Base-by-base conservation (phyloP, 2,329 filamentous ascomycete species). In the Colletotrichum falcatum region DNA sequence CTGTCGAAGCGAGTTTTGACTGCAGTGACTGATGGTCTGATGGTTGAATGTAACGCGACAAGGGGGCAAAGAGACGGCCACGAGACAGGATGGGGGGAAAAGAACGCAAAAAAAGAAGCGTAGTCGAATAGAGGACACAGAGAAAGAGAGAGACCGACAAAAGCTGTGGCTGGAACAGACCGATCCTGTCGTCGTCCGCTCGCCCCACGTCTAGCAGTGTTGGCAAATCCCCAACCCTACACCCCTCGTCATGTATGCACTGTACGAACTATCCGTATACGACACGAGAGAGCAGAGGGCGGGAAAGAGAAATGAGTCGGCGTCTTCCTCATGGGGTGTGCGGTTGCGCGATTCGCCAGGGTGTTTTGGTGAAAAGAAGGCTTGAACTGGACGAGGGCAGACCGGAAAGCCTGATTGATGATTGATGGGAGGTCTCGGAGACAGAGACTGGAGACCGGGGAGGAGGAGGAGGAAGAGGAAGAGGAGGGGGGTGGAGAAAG, bases 311-410 rank as follows among this genome's bases (percentile, higher is more conserved):
- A 20, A 23, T n/a, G 18, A 66, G 56, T 66, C 42, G 56, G 54
- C 42, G 58, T 66, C 67, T 58, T 58, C 51, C 42, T 66, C 56
- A 67, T 71, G 68, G 64, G 68, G 68, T 54, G 59, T 71, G 68
- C 28, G 14, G 53, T 64, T 71, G 68, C 68, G 68, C 68, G 65
- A 71, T 71, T 71, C 69, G 53, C 68, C 20, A 70, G 49, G 56
- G 55, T 61, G 14, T 44, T 63, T 64, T 35, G 18, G n/a, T 49
- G 63, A 48, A 35, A 35, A 12, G 39, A 44, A 53, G 26, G 39
- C 30, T 61, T 49, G 42, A 55, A 39, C 39, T 55, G 49, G 54
- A 61, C 30, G 26, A 56, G 44, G 59, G 30, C 49, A 26, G 44
- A 37, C 53, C 53, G 49, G 49, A 61, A 66, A 66, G 63, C 55